phyloP scores from a whole-genome alignment of 108 stramenopile genomes.

The Conticribra guillardii region DNA sequence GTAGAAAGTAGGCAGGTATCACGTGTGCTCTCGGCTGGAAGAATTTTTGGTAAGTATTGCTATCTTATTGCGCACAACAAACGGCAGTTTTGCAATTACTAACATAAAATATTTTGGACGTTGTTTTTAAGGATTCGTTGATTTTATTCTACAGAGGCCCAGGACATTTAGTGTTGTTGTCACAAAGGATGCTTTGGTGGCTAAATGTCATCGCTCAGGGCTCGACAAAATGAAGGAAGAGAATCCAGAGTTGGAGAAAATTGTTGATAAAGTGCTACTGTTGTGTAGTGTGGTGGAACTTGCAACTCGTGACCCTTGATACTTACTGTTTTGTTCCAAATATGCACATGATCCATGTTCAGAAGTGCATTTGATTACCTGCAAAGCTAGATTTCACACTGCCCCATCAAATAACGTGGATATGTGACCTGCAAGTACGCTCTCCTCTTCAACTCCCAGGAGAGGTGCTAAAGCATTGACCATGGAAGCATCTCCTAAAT shows the following conservation, averaged over 20 bases:
- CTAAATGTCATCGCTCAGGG: constrained; percentile 59
- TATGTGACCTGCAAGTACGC: neutral
- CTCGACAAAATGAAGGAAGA: constrained; percentile 59
- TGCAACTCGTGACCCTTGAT: constrained; percentile 41
- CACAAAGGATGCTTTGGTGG: constrained; percentile 62
- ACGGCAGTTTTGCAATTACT: too few species aligned
- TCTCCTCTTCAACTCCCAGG: neutral
- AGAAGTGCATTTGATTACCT: too few species aligned
- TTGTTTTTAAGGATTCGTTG: constrained; percentile 66
- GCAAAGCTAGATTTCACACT: too few species aligned
- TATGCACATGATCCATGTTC: too few species aligned
- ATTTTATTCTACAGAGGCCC: constrained; percentile 73
- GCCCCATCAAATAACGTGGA: neutral
- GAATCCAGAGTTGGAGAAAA: constrained; percentile 58
- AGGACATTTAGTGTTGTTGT: constrained; percentile 69
- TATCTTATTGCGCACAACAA: too few species aligned
- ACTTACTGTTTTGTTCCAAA: neutral
- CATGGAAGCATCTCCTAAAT: neutral
- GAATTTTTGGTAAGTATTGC: constrained; percentile 64
- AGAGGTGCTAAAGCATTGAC: neutral
- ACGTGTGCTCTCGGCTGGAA: constrained; percentile 58
- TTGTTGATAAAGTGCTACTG: constrained; percentile 77
- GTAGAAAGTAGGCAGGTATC: constrained; percentile 36
- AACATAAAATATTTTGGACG: neutral
- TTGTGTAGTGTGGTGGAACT: constrained; percentile 72